A percentile compares a stretch with the other conserved stretches of the same genome.
Evolutionary conservation across 345 rosid species (phyloP).

Genomic region (Balakata baccata): DNA sequence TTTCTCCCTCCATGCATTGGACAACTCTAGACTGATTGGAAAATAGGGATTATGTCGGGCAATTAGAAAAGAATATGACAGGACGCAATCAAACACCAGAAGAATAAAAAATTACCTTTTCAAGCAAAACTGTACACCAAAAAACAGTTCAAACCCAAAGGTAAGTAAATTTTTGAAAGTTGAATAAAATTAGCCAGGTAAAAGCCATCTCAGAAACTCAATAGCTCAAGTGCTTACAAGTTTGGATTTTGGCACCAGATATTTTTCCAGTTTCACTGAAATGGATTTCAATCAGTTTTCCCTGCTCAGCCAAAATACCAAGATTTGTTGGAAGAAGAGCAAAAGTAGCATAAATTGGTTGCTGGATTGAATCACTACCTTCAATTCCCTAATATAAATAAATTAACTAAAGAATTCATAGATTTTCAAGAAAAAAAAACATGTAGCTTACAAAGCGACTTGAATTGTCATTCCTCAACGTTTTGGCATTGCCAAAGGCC

Average conservation of each 20-base stretch:
- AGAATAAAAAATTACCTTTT: slow-evolving; percentile 63
- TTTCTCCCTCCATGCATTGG: slow-evolving; percentile 92
- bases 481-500: slow-evolving; percentile 99
- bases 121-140: slow-evolving; percentile 74
- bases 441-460: slow-evolving; percentile 91
- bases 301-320: slow-evolving; percentile 50
- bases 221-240: slow-evolving; percentile 58
- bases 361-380: not conserved
- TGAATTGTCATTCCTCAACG: slow-evolving; percentile 92
- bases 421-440: slow-evolving; percentile 18
- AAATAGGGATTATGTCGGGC: slow-evolving; percentile 24
- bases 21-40: slow-evolving; percentile 95
- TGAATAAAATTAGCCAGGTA: slow-evolving; percentile 10
- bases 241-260: slow-evolving; percentile 97
- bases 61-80: slow-evolving; percentile 11
- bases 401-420: not conserved
- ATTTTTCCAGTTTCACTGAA: slow-evolving; percentile 96
- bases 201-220: slow-evolving; percentile 10
- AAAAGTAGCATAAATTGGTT: not conserved
- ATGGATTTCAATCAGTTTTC: slow-evolving; percentile 91
- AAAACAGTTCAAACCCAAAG: slow-evolving; percentile 20
- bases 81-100: slow-evolving; percentile 12
- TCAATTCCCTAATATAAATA: slow-evolving; percentile 1
- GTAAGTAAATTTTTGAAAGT: slow-evolving; percentile 31
- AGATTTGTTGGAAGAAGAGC: slow-evolving; percentile 3